Evolutionary conservation across 768 basidiomycete genomes (phyloP), one percentile per base, ranked within the genome.

Genomic region (Lactarius sp.): DNA sequence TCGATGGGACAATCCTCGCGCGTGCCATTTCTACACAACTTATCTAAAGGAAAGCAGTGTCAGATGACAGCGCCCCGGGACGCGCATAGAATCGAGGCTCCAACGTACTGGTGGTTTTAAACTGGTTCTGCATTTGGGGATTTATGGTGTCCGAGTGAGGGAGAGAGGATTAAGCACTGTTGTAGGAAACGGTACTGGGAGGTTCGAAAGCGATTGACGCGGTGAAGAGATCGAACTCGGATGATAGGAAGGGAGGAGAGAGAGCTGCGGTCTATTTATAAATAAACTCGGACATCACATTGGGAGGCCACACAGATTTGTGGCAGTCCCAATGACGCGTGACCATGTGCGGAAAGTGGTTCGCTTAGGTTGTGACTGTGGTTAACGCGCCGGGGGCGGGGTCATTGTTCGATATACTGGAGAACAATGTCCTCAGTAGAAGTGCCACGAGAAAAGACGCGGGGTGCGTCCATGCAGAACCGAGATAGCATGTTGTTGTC

Each of bases 11-110:
- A 59, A 16, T 64, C 52, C 14, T 50, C 52, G 7, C 52, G 52
- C 58, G 59, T 55, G 4, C 62, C 58, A 20, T 64, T 8, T 50
- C 44, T 59, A 31, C 58, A 64, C 31, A 55, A 34, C 12, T 47
- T 53, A 42, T 7, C 62, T 64, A 9, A 33, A 36, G 39, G 18
- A 16, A 16, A 13, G 42, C 4, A n/a, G 27, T 12, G 20, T 59
- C 31, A 59, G 52, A 49, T 7, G 31, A 33, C 10, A 9, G 4
- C 12, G 6, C 22, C 22, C 22, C 22, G 13, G 13, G 9, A 47
- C 6, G 22, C 8, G 7, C 5, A 20, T 13, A 7, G 9, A 47
- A 27, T 1, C 13, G 46, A 59, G 4, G 31, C 0, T 1, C 1
- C 6, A 42, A 59, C 62, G 46, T 12, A 59, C 62, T 3, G 18